A percentile compares a stretch with the other conserved stretches of the same genome.
Evolutionary conservation across 2,329 filamentous ascomycete genomes (phyloP).

Genomic region (Aspergillus sp.): DNA sequence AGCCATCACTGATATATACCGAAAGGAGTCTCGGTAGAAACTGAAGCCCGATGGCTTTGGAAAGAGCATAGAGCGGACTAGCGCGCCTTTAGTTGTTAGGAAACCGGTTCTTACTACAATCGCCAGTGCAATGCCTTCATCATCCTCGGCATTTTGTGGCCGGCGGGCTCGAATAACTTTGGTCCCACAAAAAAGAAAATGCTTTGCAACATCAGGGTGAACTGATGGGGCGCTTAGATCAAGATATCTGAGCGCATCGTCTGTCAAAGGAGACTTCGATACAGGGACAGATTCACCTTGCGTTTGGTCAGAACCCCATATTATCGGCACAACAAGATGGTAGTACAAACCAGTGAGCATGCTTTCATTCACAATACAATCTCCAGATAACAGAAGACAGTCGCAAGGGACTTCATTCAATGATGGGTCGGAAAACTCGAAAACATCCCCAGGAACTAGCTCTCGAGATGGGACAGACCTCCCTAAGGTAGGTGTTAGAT

Average conservation of each 20-base stretch:
- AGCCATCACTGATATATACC: slow-evolving; percentile 96
- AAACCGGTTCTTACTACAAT: slow-evolving; percentile 93
- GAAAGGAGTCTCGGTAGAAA: slow-evolving; percentile 95
- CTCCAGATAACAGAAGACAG: slow-evolving; percentile 81
- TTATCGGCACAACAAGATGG: not conserved
- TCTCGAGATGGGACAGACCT: slow-evolving; percentile 78
- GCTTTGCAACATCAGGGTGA: slow-evolving; percentile 72
- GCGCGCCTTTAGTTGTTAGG: slow-evolving; percentile 91
- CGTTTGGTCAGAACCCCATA: slow-evolving; percentile 12
- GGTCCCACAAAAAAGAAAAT: slow-evolving; percentile 91
- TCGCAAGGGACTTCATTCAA: slow-evolving; percentile 85
- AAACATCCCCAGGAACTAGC: slow-evolving; percentile 90
- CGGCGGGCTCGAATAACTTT: slow-evolving; percentile 87
- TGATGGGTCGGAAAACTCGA: slow-evolving; percentile 91
- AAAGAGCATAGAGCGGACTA: slow-evolving; percentile 97
- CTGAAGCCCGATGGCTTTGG: slow-evolving; percentile 98
- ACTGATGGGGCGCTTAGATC: slow-evolving; percentile 76
- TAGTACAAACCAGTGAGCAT: slow-evolving; percentile 69
- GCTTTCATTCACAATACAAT: slow-evolving; percentile 98
- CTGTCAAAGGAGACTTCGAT: slow-evolving; percentile 77
- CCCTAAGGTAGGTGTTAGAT: slow-evolving; percentile 45
- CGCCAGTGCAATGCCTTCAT: slow-evolving; percentile 84
- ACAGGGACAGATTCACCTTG: slow-evolving; percentile 90
- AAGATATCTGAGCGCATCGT: slow-evolving; percentile 69
- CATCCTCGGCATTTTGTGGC: slow-evolving; percentile 76